phyloP scores from a whole-genome alignment of 805 yeast genomes.

The Hyphopichia homilentoma region DNA sequence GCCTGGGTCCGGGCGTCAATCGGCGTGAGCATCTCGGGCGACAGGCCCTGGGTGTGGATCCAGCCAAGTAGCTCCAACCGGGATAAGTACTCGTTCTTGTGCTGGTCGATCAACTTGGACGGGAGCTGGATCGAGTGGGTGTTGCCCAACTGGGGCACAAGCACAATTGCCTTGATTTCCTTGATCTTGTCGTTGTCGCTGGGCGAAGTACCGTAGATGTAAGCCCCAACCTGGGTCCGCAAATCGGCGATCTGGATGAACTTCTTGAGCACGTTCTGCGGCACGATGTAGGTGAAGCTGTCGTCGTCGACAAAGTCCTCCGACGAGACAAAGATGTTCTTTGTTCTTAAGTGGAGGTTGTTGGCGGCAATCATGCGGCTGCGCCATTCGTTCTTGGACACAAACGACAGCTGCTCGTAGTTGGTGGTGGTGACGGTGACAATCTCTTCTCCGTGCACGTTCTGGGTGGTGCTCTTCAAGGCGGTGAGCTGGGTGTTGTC shows the following conservation, averaged over 20 bases:
- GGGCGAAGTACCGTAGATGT: conserved; percentile 77
- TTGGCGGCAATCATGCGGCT: conserved; percentile 76
- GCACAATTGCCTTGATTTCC: conserved; percentile 69
- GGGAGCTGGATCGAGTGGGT: conserved; percentile 64
- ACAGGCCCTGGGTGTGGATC: conserved; percentile 86
- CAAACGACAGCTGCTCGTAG: conserved; percentile 80
- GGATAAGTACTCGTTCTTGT: conserved; percentile 15
- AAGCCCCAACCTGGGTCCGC: conserved; percentile 78
- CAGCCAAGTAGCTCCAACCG: conserved; percentile 82
- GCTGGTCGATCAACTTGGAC: conserved; percentile 35
- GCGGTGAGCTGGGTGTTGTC: conserved; percentile 61
- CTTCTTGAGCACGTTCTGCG: conserved; percentile 73
- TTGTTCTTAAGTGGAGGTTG: conserved; percentile 67
- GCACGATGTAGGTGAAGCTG: conserved; percentile 69
- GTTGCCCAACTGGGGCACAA: conserved; percentile 88
- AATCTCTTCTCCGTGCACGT: conserved; percentile 95
- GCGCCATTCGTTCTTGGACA: conserved; percentile 90
- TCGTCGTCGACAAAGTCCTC: conserved; percentile 55
- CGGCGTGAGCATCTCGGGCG: conserved; percentile 59
- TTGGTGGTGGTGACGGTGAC: conserved; percentile 88
- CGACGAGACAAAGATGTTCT: conserved; percentile 64
- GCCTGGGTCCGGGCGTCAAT: conserved; percentile 66
- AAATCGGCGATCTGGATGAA: conserved; percentile 79
- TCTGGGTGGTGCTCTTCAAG: conserved; percentile 75
- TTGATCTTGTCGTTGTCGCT: conserved; percentile 66